Percentiles rank a stretch among this genome's conserved stretches.
phyloP scores from a whole-genome alignment of 1,284 basidiomycete species.

The Schizopora paradoxa region DNA sequence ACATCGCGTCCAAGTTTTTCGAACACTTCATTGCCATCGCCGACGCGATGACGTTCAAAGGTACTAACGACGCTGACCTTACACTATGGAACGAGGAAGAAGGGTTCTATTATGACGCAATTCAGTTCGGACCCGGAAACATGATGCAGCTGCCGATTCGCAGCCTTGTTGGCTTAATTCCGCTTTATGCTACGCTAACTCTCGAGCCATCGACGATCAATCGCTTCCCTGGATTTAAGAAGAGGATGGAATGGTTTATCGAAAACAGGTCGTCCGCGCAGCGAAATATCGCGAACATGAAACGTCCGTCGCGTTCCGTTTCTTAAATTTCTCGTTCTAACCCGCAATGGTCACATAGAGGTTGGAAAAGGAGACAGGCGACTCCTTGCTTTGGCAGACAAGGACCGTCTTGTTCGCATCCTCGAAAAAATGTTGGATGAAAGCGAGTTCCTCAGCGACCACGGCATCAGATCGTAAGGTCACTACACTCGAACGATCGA shows the following conservation, averaged over 20 bases:
- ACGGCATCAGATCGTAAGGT: slow-evolving; percentile 89
- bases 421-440: slow-evolving; percentile 97
- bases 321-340: not conserved
- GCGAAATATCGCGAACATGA: slow-evolving; percentile 97
- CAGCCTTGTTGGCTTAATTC: slow-evolving; percentile 92
- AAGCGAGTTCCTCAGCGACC: slow-evolving; percentile 91
- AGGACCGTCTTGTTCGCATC: slow-evolving; percentile 85
- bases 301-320: slow-evolving; percentile 40
- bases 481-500: slow-evolving; percentile 3
- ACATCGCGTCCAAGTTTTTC: slow-evolving; percentile 99
- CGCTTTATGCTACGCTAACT: slow-evolving; percentile 90
- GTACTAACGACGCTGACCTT: slow-evolving; percentile 61
- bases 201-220: slow-evolving; percentile 87
- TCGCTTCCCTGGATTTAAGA: slow-evolving; percentile 95
- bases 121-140: slow-evolving; percentile 82
- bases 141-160: slow-evolving; percentile 88
- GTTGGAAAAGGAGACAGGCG: slow-evolving; percentile 83
- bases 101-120: slow-evolving; percentile 98
- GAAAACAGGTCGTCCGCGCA: slow-evolving; percentile 84
- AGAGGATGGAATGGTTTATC: slow-evolving; percentile 98
- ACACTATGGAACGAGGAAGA: slow-evolving; percentile 96
- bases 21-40: slow-evolving; percentile 97
- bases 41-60: slow-evolving; percentile 93
- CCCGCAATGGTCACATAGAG: slow-evolving; percentile 45
- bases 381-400: slow-evolving; percentile 85